These are phyloP conservation scores for Areca catechu DNA, from an alignment of 176 grass and related monocot species.

Conservation along the genomic window DNA sequence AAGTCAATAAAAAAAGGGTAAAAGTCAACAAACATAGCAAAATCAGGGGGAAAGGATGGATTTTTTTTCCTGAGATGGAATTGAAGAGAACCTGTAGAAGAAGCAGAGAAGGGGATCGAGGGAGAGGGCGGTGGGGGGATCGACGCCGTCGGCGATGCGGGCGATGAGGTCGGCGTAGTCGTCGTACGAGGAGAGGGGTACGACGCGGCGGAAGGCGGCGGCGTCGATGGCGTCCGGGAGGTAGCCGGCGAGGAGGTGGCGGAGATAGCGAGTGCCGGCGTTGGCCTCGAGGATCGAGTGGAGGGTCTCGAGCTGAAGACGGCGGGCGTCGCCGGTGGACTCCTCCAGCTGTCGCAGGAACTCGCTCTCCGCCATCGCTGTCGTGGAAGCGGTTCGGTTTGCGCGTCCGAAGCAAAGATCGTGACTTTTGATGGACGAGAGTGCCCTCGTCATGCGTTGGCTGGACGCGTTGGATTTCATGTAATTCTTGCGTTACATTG, in stretches of 20 bases:
- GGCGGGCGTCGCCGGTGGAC: constrained; percentile 19
- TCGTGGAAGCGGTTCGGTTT: background rate
- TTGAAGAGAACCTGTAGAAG: constrained; percentile 18
- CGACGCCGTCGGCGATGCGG: constrained; percentile 13
- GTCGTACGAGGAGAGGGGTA: constrained; percentile 21
- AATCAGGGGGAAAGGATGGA: background rate
- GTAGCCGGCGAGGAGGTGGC: background rate
- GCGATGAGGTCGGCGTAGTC: constrained; percentile 24
- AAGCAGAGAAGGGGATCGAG: constrained; percentile 25
- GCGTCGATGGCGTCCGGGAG: background rate
- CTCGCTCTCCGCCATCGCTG: background rate
- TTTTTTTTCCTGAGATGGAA: background rate
- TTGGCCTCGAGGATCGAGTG: constrained; percentile 21
- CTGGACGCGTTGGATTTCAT: too few relatives aligned
- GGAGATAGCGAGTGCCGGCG: constrained; percentile 15
- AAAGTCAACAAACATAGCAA: background rate
- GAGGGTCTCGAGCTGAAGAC: constrained; percentile 19
- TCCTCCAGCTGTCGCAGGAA: constrained; percentile 6
- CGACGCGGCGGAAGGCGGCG: constrained; percentile 15
- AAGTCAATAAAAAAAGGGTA: background rate
- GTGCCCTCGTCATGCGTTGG: too few relatives aligned
- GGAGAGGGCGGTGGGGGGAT: constrained; percentile 16
- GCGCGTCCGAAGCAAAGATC: too few relatives aligned
- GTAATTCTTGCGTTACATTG: too few relatives aligned
- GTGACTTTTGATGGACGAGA: too few relatives aligned